Percentiles rank a stretch among this genome's conserved stretches.
Conservation (phyloP, 129 eudicot species). For the Centrapalus pauciflorus region DNA sequence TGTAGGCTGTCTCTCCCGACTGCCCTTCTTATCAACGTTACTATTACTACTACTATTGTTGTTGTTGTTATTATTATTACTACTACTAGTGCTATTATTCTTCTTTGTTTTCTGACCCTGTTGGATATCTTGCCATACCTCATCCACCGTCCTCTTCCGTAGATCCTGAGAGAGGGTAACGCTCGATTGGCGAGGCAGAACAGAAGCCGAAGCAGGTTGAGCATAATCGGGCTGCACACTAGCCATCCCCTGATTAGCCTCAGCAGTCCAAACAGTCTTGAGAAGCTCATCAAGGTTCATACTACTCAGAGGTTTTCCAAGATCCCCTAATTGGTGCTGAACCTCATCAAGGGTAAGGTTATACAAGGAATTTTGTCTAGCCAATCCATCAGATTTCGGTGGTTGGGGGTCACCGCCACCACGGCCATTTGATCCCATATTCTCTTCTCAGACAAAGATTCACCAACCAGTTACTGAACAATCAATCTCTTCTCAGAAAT, state of each 20-base stretch:
- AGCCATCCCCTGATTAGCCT: constrained; percentile 31
- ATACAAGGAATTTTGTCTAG: constrained; percentile 59
- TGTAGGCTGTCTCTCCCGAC: constrained; percentile 47
- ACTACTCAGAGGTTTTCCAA: constrained; percentile 70
- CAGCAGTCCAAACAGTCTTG: constrained; percentile 49
- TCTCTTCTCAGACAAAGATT: constrained; percentile 43
- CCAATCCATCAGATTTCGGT: constrained; percentile 34
- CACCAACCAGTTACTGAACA: neutral
- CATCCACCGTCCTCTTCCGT: constrained; percentile 84
- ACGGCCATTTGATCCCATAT: constrained; percentile 60
- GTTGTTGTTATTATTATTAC: neutral
- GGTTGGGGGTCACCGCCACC: constrained; percentile 30
- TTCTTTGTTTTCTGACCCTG: constrained; percentile 58
- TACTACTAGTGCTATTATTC: neutral
- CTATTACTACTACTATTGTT: neutral
- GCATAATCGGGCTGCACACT: constrained; percentile 34
- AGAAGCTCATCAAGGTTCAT: constrained; percentile 81
- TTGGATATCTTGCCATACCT: constrained; percentile 88
- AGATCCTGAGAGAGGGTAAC: constrained; percentile 47
- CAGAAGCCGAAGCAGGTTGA: constrained; percentile 31
- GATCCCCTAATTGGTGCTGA: constrained; percentile 55
- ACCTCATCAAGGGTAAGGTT: constrained; percentile 68
- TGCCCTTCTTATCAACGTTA: constrained; percentile 28
- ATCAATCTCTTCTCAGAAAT: neutral
- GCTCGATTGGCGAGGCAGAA: constrained; percentile 47